Evolutionary conservation across 2,329 filamentous ascomycete genomes (phyloP).

Genomic region (Periconia digitata): DNA sequence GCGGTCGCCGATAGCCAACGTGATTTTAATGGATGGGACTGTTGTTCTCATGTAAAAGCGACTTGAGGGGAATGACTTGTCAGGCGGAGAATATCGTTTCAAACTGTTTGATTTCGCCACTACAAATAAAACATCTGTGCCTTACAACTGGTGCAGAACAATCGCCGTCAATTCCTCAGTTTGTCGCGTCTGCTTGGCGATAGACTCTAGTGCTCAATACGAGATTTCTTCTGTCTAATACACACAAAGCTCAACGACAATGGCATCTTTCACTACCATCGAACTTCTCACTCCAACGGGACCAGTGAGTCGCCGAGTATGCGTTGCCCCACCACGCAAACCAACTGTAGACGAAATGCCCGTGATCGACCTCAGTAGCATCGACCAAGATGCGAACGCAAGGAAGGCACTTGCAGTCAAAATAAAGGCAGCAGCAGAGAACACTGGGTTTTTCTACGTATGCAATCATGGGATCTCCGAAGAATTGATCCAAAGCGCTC

Average conservation of each 20-base stretch:
- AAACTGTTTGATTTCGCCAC: no score
- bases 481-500: not conserved
- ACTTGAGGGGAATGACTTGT: no score
- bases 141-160: no score
- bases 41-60: not conserved
- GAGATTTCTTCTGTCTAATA: no score
- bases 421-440: constrained; percentile 8
- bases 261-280: not conserved
- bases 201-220: no score
- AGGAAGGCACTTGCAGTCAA: constrained; percentile 40
- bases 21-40: not conserved
- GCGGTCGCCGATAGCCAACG: not conserved
- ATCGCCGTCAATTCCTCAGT: no score
- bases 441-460: constrained; percentile 15
- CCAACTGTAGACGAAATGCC: constrained; percentile 35
- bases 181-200: no score
- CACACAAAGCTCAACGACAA: not conserved
- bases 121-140: no score
- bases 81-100: no score
- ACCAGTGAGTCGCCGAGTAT: not conserved
- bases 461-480: constrained; percentile 32
- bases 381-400: constrained; percentile 43
- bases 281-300: not conserved
- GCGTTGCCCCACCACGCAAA: not conserved
- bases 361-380: constrained; percentile 36